Evolutionary conservation across 225 moss, liverwort and hornwort species (phyloP), one percentile per base, ranked within the genome.

Genomic region (Pleurozium schreberi): DNA sequence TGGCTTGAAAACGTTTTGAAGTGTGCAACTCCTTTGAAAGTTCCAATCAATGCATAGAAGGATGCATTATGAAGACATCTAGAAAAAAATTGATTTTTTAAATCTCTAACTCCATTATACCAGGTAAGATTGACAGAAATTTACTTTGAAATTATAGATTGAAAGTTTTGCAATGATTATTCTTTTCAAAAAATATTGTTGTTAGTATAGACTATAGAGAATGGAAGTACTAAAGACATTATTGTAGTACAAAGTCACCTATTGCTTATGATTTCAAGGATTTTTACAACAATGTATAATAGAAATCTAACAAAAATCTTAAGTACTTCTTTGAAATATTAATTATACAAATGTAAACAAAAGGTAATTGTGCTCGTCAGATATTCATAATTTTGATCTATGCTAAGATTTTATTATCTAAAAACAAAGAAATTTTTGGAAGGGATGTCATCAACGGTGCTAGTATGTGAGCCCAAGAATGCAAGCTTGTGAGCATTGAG

Each of bases 321-420:
- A 43, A 27, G 9, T 15, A 43, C 1, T 27, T 69, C 8, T 9
- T 43, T 12, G 8, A 42, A 26, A 15, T 27, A n/a, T n/a, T n/a
- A n/a, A n/a, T n/a, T n/a, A n/a, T n/a, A n/a, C n/a, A n/a, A 55
- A 55, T 18, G 17, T 0, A 50, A 31, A 26, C 0, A 0, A 74
- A 18, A 45, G 2, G n/a, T n/a, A 3, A 3, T 70, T 9, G 1
- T 45, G 9, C 4, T 0, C 30, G 2, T 12, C 12, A 33, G 12
- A 75, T 49, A 1, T 50, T 50, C 0, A 0, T 20, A 75, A 33
- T 50, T 75, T 75, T 34, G 13, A 5, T 13, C 33, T 33, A 13
- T 75, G 1, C 3, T 34, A 34, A 50, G 8, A 34, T 20, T 21
- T 34, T 1, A 0, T 34, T 50, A 50, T 50, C 18, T 13, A 12